Evolutionary conservation across 2,329 filamentous ascomycete genomes (phyloP).

Genomic region (Penicillium sp.): DNA sequence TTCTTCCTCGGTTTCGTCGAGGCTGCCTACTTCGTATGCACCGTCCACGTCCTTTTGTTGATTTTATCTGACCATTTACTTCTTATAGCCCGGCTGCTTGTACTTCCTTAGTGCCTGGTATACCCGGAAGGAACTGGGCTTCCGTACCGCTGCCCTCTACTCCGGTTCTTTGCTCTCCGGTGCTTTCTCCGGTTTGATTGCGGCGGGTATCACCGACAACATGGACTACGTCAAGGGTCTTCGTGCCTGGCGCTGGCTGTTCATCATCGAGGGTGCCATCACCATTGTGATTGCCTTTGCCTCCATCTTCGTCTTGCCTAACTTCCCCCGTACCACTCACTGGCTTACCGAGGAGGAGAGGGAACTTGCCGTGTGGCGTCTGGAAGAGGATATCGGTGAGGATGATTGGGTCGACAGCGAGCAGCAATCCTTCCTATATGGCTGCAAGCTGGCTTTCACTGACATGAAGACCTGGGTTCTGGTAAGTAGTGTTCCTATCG

Average conservation of each 20-base stretch:
- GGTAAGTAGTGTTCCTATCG: constrained; percentile 34
- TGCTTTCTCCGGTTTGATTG: constrained; percentile 67
- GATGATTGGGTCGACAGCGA: constrained; percentile 60
- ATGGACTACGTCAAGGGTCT: constrained; percentile 58
- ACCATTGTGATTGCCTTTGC: constrained; percentile 60
- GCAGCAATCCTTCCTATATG: constrained; percentile 51
- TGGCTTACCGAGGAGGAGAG: constrained; percentile 61
- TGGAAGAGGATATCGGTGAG: constrained; percentile 64
- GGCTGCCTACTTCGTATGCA: constrained; percentile 45
- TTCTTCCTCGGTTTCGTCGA: constrained; percentile 46
- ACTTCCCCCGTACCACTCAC: constrained; percentile 62
- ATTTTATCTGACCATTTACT: not conserved
- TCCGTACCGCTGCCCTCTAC: constrained; percentile 50
- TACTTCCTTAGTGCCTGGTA: constrained; percentile 34
- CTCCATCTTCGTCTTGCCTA: constrained; percentile 62
- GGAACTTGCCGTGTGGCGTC: constrained; percentile 58
- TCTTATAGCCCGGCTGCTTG: constrained; percentile 34
- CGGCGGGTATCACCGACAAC: constrained; percentile 64
- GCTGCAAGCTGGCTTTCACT: constrained; percentile 55
- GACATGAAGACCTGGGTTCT: constrained; percentile 63
- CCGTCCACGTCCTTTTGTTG: not conserved
- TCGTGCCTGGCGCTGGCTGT: constrained; percentile 63
- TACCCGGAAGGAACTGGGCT: constrained; percentile 28
- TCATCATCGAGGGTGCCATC: constrained; percentile 68
- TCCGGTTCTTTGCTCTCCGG: constrained; percentile 68